Conservation (phyloP, 176 grass and related monocot genomes). For the bread wheat (Triticum aestivum) region IWGSC_CS_RefSeq_v2.1 NC_057803.1:639434022-639434521, state of each 20-base stretch:
- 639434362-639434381: no score
- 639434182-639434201: background rate
- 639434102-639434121: background rate
- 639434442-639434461: no score
- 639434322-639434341: background rate
- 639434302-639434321: background rate
- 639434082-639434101: background rate
- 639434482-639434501: no score
- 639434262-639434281: background rate
- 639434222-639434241: background rate
- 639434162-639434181: background rate
- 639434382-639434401: no score
- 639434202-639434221: background rate
- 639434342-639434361: no score
- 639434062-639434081: background rate
- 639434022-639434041: background rate
- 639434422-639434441: no score
- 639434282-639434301: background rate
- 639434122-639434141: background rate
- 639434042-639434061: background rate
- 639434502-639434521: no score
- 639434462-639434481: no score
- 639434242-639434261: background rate
- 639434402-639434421: no score
- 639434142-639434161: background rate